Percentiles rank a stretch among this genome's conserved stretches.
These are phyloP conservation scores for Dryas octopetala DNA, from an alignment of 306 rosid species.

Conservation along the genomic window DNA sequence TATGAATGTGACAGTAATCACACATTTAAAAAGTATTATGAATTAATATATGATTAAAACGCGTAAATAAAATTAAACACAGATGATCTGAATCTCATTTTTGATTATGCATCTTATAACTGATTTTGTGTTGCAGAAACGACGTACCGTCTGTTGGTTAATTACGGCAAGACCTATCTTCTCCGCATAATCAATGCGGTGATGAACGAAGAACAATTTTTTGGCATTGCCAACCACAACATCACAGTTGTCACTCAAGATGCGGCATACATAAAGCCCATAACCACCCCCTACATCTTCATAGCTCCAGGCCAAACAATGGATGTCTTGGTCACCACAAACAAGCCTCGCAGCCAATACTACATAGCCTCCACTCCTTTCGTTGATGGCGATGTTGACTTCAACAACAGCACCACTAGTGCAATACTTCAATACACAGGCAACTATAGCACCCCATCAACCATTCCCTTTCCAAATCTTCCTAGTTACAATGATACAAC, in stretches of 20 bases:
- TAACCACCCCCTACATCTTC: constrained; percentile 31
- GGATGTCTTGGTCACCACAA: constrained; percentile 43
- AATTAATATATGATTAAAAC: too few relatives aligned
- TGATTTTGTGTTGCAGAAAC: constrained; percentile 27
- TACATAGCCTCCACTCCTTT: constrained; percentile 36
- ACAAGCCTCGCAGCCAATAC: constrained; percentile 21
- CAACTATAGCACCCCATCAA: constrained; percentile 11
- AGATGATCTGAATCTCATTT: too few relatives aligned
- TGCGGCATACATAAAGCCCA: constrained; percentile 39
- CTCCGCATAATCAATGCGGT: constrained; percentile 26
- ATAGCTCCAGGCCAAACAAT: constrained; percentile 53
- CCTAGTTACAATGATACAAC: constrained; percentile 15
- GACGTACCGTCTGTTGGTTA: constrained; percentile 21
- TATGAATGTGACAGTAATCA: too few relatives aligned
- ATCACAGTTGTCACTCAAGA: constrained; percentile 37
- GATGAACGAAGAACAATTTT: constrained; percentile 44
- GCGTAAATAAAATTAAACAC: too few relatives aligned
- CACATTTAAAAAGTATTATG: too few relatives aligned
- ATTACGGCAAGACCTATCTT: constrained; percentile 38
- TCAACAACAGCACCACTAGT: constrained; percentile 15
- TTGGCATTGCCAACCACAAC: constrained; percentile 40
- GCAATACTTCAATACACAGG: constrained; percentile 34
- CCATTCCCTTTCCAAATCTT: constrained; percentile 25
- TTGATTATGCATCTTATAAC: too few relatives aligned
- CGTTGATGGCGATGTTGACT: neutral